A percentile compares a stretch with the other conserved stretches of the same genome.
These are phyloP conservation scores for Cavenderia fasciculata DNA, from an alignment of 78 protist genomes.

Conservation along the genomic window DNA sequence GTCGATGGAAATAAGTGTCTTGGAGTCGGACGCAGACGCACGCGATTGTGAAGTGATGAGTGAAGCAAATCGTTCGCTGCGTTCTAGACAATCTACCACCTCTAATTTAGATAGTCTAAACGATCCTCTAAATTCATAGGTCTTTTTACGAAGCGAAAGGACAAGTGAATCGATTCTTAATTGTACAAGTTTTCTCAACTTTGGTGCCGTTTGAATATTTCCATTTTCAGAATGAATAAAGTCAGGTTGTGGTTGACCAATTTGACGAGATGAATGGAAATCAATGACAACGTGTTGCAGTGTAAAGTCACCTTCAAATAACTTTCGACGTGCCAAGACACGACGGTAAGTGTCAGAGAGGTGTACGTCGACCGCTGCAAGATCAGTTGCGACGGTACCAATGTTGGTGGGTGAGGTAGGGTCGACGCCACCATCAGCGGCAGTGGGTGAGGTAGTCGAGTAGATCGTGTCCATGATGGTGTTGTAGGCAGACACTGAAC, in stretches of 20 bases:
- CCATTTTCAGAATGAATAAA: too few species aligned
- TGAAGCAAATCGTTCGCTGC: background rate
- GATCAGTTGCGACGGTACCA: constrained; percentile 26
- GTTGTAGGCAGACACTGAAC: constrained; percentile 11
- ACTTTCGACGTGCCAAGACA: constrained; percentile 23
- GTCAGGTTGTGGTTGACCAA: too few species aligned
- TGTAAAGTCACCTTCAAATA: constrained; percentile 57
- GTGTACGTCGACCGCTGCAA: constrained; percentile 27
- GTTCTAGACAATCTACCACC: constrained; percentile 56
- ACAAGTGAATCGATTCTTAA: constrained; percentile 12
- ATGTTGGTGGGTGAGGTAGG: too few species aligned
- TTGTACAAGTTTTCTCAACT: constrained; percentile 27
- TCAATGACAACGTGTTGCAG: constrained; percentile 22
- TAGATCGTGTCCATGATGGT: constrained; percentile 47
- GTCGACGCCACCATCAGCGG: background rate
- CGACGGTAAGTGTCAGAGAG: constrained; percentile 52
- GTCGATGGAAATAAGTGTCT: constrained; percentile 35
- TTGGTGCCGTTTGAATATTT: too few species aligned
- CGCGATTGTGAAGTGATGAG: constrained; percentile 51
- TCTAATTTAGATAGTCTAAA: constrained; percentile 28
- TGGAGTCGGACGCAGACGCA: background rate
- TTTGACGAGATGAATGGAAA: constrained; percentile 9
- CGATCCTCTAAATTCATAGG: constrained; percentile 39
- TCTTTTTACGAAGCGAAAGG: constrained; percentile 17
- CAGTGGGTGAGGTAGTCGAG: constrained; percentile 4